These are phyloP conservation scores for Leccinum subgranulosum DNA, from an alignment of 768 basidiomycete genomes.

Conservation along the genomic window DNA sequence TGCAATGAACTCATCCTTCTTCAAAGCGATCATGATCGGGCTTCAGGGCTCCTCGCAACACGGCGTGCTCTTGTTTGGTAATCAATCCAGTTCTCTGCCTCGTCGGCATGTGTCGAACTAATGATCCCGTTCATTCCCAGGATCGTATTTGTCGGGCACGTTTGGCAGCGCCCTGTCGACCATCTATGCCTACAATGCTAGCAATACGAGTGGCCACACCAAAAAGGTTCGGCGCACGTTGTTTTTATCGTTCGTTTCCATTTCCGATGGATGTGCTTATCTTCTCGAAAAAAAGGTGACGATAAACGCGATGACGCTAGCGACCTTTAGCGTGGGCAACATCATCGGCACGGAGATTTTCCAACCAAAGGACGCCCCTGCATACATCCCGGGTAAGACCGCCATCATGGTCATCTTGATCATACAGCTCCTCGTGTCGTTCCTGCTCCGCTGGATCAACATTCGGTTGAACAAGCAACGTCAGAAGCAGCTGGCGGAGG, in stretches of 20 bases:
- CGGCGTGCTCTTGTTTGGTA: slow-evolving; percentile 55
- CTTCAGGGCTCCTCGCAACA: slow-evolving; percentile 47
- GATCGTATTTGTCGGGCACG: slow-evolving; percentile 47
- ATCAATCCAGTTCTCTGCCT: neutral
- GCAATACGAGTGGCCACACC: slow-evolving; percentile 61
- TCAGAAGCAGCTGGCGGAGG: slow-evolving; percentile 36
- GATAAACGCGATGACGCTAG: slow-evolving; percentile 57
- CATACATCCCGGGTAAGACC: slow-evolving; percentile 64
- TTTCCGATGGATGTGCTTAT: neutral
- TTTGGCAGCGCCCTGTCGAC: slow-evolving; percentile 59
- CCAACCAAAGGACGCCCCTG: slow-evolving; percentile 57
- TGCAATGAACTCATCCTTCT: neutral
- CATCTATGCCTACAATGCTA: slow-evolving; percentile 63
- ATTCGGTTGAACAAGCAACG: slow-evolving; percentile 51
- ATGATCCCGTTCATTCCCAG: slow-evolving; percentile 27
- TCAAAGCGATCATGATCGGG: slow-evolving; percentile 49
- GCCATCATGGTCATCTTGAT: slow-evolving; percentile 59
- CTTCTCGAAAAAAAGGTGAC: slow-evolving; percentile 39
- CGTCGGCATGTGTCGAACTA: neutral
- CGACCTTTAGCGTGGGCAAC: slow-evolving; percentile 55
- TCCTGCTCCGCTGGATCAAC: slow-evolving; percentile 54
- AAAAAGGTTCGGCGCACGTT: slow-evolving; percentile 45
- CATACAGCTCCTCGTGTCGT: slow-evolving; percentile 47
- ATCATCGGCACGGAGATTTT: slow-evolving; percentile 65
- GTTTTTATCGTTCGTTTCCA: neutral